phyloP scores from a whole-genome alignment of 345 rosid species.

The Zanthoxylum bungeanum region DNA sequence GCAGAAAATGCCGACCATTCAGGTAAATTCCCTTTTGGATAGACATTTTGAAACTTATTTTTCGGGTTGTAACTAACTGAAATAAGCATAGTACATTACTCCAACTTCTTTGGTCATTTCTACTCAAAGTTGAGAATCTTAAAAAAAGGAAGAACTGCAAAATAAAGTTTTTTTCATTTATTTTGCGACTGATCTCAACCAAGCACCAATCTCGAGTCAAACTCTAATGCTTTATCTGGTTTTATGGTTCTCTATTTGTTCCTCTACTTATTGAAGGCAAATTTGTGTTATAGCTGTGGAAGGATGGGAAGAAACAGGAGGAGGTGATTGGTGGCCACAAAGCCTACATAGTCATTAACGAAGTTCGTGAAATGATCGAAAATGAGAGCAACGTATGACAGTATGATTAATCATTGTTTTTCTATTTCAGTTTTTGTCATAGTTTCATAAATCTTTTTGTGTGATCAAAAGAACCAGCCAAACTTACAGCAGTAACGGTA shows the following conservation, averaged over 20 bases:
- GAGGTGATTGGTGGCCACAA: slow-evolving; percentile 89
- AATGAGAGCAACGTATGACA: slow-evolving; percentile 19
- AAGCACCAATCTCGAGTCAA: neutral
- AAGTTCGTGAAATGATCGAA: slow-evolving; percentile 78
- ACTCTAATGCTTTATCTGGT: neutral
- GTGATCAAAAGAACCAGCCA: no score
- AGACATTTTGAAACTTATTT: neutral
- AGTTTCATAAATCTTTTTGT: neutral
- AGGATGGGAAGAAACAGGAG: slow-evolving; percentile 67
- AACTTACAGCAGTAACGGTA: neutral
- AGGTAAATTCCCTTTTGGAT: slow-evolving; percentile 38
- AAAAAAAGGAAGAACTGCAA: no score
- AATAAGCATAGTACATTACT: neutral
- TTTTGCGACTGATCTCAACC: neutral
- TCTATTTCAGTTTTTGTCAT: neutral
- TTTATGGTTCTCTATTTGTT: neutral
- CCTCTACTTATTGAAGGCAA: neutral
- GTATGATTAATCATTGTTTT: neutral
- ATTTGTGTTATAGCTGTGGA: slow-evolving; percentile 62
- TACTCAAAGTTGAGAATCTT: no score
- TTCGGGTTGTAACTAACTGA: neutral
- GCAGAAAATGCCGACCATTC: slow-evolving; percentile 96
- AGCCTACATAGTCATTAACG: slow-evolving; percentile 64
- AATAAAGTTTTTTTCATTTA: neutral
- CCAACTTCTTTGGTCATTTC: neutral